Conservation (phyloP, 371 early-diverging fungal species). For the Mortierella sp. region DNA sequence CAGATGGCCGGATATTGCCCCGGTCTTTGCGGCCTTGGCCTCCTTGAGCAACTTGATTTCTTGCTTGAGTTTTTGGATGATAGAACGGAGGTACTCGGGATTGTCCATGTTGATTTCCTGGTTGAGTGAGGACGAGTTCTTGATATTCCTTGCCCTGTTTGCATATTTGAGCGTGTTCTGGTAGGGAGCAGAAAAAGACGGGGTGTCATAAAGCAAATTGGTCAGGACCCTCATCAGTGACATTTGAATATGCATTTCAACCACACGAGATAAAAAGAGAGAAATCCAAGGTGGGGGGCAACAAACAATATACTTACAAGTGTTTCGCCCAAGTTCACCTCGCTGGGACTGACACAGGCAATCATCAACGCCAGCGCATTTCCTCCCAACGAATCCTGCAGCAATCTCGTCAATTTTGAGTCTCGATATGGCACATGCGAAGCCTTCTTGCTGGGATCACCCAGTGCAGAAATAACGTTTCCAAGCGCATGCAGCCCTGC, state of each 20-base stretch:
- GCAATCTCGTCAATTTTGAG: constrained; percentile 96
- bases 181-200: too few species aligned
- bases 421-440: constrained; percentile 96
- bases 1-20: constrained; percentile 8
- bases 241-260: too few species aligned
- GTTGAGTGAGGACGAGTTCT: constrained; percentile 82
- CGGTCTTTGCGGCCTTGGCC: constrained; percentile 9
- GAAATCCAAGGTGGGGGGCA: too few species aligned
- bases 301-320: constrained; percentile 23
- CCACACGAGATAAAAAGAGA: too few species aligned
- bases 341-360: constrained; percentile 90
- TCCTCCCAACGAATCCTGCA: constrained; percentile 97
- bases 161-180: constrained; percentile 93
- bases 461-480: constrained; percentile 99
- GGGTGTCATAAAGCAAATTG: too few species aligned
- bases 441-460: constrained; percentile 77
- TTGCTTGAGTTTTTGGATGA: constrained; percentile 67
- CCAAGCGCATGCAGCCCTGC: constrained; percentile 97
- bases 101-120: constrained; percentile 75
- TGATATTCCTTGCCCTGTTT: constrained; percentile 87
- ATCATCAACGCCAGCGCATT: constrained; percentile 93
- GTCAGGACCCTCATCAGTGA: too few species aligned
- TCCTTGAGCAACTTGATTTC: constrained; percentile 64
- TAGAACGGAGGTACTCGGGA: constrained; percentile 64
- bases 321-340: constrained; percentile 88